These are phyloP conservation scores for Wallacemonas collosoma DNA, from an alignment of 208 protist species.

Conservation along the genomic window DNA sequence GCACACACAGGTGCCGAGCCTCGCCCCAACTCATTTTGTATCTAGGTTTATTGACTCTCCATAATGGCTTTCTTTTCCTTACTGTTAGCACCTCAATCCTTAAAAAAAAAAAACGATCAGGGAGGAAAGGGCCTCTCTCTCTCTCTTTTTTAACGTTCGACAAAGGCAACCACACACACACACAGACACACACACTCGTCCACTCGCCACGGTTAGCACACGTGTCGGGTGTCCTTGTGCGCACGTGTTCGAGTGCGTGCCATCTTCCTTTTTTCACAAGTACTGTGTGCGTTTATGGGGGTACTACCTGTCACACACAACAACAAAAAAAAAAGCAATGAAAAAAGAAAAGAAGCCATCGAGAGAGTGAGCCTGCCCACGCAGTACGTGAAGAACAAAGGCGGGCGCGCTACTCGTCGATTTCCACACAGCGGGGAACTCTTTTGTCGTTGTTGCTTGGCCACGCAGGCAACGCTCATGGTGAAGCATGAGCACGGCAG, in stretches of 20 bases:
- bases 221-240: not conserved
- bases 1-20: no score
- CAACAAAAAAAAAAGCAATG: not conserved
- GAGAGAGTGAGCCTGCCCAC: not conserved
- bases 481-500: no score
- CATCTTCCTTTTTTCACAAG: not conserved
- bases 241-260: not conserved
- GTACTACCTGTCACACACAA: not conserved
- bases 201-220: not conserved
- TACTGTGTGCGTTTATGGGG: not conserved
- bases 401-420: no score
- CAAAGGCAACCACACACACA: not conserved
- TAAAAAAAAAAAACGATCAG: slow-evolving; percentile 11
- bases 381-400: not conserved
- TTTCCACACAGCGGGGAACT: no score
- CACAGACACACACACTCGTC: not conserved
- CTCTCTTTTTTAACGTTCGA: not conserved
- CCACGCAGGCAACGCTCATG: no score
- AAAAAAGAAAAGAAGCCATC: not conserved
- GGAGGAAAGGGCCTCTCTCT: not conserved
- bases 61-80: slow-evolving; percentile 9
- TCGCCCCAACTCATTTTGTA: no score
- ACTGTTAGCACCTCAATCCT: not conserved
- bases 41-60: no score
- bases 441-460: no score